Evolutionary conservation across 768 basidiomycete species (phyloP).

Genomic region (Termitomyces sp.): DNA sequence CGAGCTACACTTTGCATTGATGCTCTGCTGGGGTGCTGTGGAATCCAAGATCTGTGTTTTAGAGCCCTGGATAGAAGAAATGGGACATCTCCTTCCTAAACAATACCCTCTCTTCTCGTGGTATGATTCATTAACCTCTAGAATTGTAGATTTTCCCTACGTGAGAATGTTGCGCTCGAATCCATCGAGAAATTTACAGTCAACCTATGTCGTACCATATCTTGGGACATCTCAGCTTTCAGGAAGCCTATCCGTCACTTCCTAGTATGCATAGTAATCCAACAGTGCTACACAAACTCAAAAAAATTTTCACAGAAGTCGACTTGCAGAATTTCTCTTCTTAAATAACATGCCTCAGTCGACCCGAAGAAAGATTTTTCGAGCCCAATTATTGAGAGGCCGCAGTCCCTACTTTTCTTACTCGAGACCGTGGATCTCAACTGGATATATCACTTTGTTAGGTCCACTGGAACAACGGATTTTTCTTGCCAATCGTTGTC

Average conservation of each 20-base stretch:
- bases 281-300: background rate
- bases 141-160: no score
- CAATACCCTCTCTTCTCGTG: background rate
- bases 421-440: background rate
- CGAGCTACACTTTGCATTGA: background rate
- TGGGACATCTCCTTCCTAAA: background rate
- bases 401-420: background rate
- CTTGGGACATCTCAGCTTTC: background rate
- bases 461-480: background rate
- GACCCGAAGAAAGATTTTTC: background rate
- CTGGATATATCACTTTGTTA: background rate
- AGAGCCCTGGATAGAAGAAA: background rate
- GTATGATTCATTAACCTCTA: background rate
- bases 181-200: no score
- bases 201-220: background rate
- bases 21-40: background rate
- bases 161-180: no score
- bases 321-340: background rate
- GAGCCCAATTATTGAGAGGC: background rate
- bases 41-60: background rate
- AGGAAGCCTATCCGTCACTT: background rate
- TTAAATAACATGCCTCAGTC: background rate
- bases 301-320: background rate
- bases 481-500: background rate
- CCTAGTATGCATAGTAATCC: no score